Percentiles rank a stretch among this genome's conserved stretches.
Evolutionary conservation across 208 protist genomes (phyloP).

Genomic region (Leptomonas seymouri): DNA sequence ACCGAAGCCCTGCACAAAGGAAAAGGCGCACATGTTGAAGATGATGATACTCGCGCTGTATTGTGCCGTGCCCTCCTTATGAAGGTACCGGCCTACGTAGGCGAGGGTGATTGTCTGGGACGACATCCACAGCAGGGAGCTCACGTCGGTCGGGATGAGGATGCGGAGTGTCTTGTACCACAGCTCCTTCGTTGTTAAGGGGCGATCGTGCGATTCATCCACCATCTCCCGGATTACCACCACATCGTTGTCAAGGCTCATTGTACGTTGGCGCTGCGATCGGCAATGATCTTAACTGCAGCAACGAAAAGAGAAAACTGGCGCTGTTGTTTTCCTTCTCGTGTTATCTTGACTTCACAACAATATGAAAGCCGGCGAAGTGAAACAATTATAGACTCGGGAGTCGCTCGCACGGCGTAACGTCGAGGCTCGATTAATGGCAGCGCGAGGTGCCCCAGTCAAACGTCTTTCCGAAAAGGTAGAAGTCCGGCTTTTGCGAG

Average conservation of each 20-base stretch:
- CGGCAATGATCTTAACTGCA: no score
- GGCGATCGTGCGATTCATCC: constrained; percentile 26
- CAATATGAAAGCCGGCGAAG: no score
- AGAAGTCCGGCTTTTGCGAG: no score
- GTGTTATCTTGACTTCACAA: no score
- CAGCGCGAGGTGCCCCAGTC: no score
- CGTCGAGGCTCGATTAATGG: no score
- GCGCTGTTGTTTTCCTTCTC: no score
- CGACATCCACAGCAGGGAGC: constrained; percentile 63
- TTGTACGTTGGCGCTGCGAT: no score
- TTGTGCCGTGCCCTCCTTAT: constrained; percentile 41
- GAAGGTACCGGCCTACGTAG: constrained; percentile 54
- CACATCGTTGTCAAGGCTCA: not conserved
- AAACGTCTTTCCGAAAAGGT: no score
- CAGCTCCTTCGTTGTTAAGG: constrained; percentile 27
- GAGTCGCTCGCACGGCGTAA: no score
- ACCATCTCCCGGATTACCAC: constrained; percentile 22
- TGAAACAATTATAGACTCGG: no score
- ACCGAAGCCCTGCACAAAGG: constrained; percentile 59
- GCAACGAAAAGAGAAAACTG: no score
- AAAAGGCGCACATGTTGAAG: constrained; percentile 76
- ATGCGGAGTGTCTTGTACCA: constrained; percentile 51
- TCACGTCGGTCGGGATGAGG: constrained; percentile 64
- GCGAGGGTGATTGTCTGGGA: constrained; percentile 64
- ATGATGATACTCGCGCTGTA: constrained; percentile 67